Base-by-base conservation (phyloP, 2,329 filamentous ascomycete genomes). In the Sporothrix mexicana region DNA sequence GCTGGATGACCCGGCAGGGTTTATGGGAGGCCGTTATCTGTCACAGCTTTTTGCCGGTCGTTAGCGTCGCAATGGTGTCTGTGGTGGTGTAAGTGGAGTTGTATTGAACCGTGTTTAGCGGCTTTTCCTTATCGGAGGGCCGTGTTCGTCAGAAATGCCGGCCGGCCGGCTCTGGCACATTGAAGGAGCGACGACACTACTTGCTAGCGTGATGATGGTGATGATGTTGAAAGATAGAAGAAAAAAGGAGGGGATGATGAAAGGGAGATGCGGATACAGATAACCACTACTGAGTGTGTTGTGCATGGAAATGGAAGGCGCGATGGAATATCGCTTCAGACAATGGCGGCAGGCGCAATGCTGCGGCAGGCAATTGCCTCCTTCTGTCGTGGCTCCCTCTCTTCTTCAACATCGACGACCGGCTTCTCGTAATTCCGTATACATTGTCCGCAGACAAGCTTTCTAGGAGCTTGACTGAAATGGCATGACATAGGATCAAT, bases 61-160 rank as follows among this genome's bases (percentile, higher is more conserved):
- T 62, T 43, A 62, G 15, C 59, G 15, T 62, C 9, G 5, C 7
- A 36, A 10, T 10, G 13, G 36, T 64, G 36, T 47, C 4, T 13
- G 17, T 20, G 61, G 43, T 3, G 15, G 43, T 10, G 15, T 15
- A 17, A 15, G 43, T 47, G 43, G 20, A 25, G 43, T 12, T 36
- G 20, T 51, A 6, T 51, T 67, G 23, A 15, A 2, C 23, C 45
- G 45, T 51, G 45, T n/a, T 55, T 45, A 69, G 43, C 25, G 47
- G 66, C 15, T n/a, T 43, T 15, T 9, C 10, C 47, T n/a, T 41
- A 69, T 55, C 23, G 15, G n/a, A 25, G 8, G 25, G 25, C 43
- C 17, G 66, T 69, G 12, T 30, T 30, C 15, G 66, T 55, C 47
- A 20, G 30, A 69, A 55, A 23, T 69, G 66, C 66, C 66, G 66